Evolutionary conservation across 768 basidiomycete genomes (phyloP), one percentile per base, ranked within the genome.

Genomic region (Tricholoma sp.): DNA sequence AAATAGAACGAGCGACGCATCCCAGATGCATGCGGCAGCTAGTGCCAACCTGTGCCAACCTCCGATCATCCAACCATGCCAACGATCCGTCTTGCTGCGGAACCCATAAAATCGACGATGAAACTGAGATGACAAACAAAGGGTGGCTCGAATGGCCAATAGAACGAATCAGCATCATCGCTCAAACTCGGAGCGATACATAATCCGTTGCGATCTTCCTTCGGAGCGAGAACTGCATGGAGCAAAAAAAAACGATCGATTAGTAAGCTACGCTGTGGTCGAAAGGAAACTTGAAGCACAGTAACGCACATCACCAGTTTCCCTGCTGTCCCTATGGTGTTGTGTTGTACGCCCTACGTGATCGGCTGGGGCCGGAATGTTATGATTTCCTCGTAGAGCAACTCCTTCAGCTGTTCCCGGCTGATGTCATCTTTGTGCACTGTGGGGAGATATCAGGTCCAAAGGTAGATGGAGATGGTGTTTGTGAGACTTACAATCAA

Each of bases 371-470:
- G 87, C 57, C 82, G 78, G 84, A 96, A 98, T 29, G 85, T 79
- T 82, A 93, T 87, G 75, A 98, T 95, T 74, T 98, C 96, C 57
- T 95, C 91, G 71, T 92, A 98, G 21, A 96, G 76, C 46, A 96
- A 81, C 68, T 93, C 88, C 76, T 98, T 98, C 61, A 99, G 81
- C 71, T 97, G 93, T 69, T 98, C 96, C 27, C 93, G 83, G 67
- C 88, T 91, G 76, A 97, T 94, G 61, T 93, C 91, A 63, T 97
- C 95, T 78, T 98, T 96, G 78, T 94, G 89, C 62, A 93, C 90
- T 91, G 70, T 52, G 14, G 1, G 11, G 53, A 19, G 6, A 32
- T n/a, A 18, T 19, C 21, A 11, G 56, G 43, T 31, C 18, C 10
- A 19, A 9, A 10, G 18, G 8, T 19, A 46, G 4, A 11, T 49